Evolutionary conservation across 139 green algal species (phyloP).

Genomic region (Auxenochlorella protothecoides): DNA sequence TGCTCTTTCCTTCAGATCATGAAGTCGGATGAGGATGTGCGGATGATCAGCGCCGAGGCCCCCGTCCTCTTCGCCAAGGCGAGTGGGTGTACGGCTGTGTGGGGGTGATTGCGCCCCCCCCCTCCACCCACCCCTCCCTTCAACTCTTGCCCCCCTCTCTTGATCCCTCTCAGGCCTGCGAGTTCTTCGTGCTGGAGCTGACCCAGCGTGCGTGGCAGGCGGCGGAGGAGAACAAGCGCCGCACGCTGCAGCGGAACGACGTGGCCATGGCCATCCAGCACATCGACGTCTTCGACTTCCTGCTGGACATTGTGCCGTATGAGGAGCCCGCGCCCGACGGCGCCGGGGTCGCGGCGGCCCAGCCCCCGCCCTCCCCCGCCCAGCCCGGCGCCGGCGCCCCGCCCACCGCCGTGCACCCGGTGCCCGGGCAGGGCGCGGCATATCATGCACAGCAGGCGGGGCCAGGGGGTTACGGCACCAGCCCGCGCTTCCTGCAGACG

Average conservation of each 20-base stretch:
- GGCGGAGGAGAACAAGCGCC: slow-evolving; percentile 89
- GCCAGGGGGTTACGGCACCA: background rate
- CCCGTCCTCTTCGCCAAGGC: slow-evolving; percentile 95
- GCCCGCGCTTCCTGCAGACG: no score
- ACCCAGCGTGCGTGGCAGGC: slow-evolving; percentile 85
- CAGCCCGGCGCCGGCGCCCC: no score
- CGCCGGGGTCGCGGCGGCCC: background rate
- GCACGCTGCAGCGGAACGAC: slow-evolving; percentile 92
- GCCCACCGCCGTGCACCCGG: background rate
- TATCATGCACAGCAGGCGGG: no score
- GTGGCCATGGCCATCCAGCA: slow-evolving; percentile 86
- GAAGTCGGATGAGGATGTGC: slow-evolving; percentile 96
- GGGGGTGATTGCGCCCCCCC: background rate
- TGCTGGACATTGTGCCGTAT: slow-evolving; percentile 93
- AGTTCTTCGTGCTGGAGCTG: slow-evolving; percentile 93
- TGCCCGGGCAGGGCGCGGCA: no score
- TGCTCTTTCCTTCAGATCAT: slow-evolving; percentile 74
- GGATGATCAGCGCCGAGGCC: slow-evolving; percentile 93
- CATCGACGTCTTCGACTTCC: slow-evolving; percentile 95
- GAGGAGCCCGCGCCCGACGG: slow-evolving; percentile 20
- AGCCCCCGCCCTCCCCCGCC: background rate
- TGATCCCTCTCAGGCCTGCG: slow-evolving; percentile 60
- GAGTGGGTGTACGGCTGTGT: background rate
- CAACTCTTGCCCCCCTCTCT: background rate
- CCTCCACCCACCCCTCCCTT: background rate